phyloP scores from a whole-genome alignment of 73 alveolate genomes.

The Paramecium biaurelia region DNA sequence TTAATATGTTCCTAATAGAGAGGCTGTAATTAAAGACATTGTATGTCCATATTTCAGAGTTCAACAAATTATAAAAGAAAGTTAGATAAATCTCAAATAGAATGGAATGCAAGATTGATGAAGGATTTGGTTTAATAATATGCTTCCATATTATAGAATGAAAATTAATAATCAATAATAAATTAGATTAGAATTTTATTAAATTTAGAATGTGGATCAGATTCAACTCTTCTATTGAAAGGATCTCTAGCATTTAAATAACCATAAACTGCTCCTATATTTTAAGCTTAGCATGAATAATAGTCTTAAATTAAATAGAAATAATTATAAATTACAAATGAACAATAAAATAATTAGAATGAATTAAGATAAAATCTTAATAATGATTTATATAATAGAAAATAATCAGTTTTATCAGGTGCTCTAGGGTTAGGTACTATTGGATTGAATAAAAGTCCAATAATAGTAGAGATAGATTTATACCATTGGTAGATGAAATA shows the following conservation, averaged over 20 bases:
- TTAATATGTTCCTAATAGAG: conserved; percentile 13
- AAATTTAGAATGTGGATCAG: background rate
- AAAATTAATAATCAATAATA: background rate
- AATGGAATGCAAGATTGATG: background rate
- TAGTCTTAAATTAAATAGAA: no score
- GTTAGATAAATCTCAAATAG: background rate
- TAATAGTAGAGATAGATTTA: background rate
- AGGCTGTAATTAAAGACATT: background rate
- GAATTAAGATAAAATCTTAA: background rate
- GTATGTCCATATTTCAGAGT: background rate
- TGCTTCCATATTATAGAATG: background rate
- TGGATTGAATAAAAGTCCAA: background rate
- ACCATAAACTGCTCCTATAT: background rate
- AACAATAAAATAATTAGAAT: background rate
- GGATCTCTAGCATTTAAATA: background rate
- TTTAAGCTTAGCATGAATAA: background rate
- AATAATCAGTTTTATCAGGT: background rate
- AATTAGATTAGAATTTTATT: background rate
- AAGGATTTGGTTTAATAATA: background rate
- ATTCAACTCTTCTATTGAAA: background rate
- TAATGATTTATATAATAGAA: background rate
- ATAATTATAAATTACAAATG: background rate
- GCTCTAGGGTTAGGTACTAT: background rate
- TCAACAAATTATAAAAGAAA: background rate
- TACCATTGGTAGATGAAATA: background rate